Base-by-base conservation (phyloP, 495 filamentous ascomycete species). In the Hypoxylon trugodes region DNA sequence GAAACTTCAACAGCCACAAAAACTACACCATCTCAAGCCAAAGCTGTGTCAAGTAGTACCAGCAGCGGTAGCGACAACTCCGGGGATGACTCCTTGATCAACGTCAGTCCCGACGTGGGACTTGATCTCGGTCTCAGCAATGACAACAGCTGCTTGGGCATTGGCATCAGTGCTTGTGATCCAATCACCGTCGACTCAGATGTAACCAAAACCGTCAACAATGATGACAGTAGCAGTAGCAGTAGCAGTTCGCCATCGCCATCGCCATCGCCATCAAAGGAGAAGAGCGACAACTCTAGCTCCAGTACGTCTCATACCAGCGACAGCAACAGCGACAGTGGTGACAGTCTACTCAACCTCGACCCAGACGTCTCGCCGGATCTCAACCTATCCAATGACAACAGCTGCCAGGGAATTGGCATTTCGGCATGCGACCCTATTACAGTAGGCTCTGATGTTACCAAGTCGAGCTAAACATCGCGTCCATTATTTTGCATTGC, bases 111-210 rank as follows among this genome's bases (percentile, higher is more conserved):
- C 13, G 30, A 53, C 1, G 8, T 68, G 5, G 22, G 33, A 2
- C 45, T 32, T 1, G 59, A 52, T 13, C 47, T 68, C 43, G n/a
- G 8, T 24, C 2, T 59, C 16, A 59, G 30, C 59, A 58, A 63
- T 25, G 59, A 54, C 1, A 68, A 68, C 24, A 63, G 59, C 22
- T 65, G 61, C 57, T 55, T 74, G 13, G 61, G 72, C 12, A 47
- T 71, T 10, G 72, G 72, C 9, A 69, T 74, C 22, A 69, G 68
- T 7, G 72, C 61, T 9, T 74, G 72, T 47, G 66, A 74, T 19
- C 70, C 72, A 7, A 70, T 74, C 22, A 66, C 57, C 6, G 52
- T 68, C 13, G 63, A 33, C 1, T 66, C 63, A 3, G 57, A 61
- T 4, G 51, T 66, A 38, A 61, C 57, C 18, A 40, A 66, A 0